Evolutionary conservation across 768 basidiomycete species (phyloP).

Genomic region (Suillus fuscotomentosus): DNA sequence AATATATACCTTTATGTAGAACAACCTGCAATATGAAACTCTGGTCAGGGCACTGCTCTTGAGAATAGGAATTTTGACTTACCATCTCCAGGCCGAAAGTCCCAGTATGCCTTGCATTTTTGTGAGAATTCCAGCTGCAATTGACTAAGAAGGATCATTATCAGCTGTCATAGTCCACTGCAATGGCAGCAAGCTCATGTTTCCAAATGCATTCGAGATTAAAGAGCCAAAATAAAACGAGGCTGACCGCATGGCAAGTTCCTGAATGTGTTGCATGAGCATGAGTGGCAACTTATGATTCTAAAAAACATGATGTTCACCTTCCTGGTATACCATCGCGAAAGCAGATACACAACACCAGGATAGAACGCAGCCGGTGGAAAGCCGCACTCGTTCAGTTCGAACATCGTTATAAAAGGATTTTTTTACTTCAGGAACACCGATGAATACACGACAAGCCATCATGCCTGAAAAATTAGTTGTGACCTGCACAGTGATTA

Average conservation of each 20-base stretch:
- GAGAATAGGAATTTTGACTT: conserved; percentile 9
- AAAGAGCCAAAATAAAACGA: conserved; percentile 58
- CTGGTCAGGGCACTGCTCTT: neutral
- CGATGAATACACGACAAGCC: conserved; percentile 58
- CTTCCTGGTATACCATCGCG: conserved; percentile 55
- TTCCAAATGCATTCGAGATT: conserved; percentile 67
- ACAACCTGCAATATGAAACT: conserved; percentile 44
- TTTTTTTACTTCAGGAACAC: conserved; percentile 50
- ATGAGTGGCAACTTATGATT: neutral
- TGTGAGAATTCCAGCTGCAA: conserved; percentile 73
- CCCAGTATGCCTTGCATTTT: conserved; percentile 69
- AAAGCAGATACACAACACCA: conserved; percentile 46
- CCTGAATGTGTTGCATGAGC: conserved; percentile 31
- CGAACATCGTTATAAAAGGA: neutral
- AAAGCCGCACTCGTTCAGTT: neutral
- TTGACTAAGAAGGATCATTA: conserved; percentile 37
- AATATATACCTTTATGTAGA: conserved; percentile 58
- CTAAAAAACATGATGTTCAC: neutral
- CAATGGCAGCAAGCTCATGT: conserved; percentile 36
- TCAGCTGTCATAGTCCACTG: no score
- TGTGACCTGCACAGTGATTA: conserved; percentile 40
- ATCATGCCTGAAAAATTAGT: conserved; percentile 53
- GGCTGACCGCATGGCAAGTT: conserved; percentile 62
- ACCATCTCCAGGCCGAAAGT: conserved; percentile 73
- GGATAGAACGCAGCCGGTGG: conserved; percentile 62